Base-by-base conservation (phyloP, 257 asterid species). In the Gentiana straminea region DNA sequence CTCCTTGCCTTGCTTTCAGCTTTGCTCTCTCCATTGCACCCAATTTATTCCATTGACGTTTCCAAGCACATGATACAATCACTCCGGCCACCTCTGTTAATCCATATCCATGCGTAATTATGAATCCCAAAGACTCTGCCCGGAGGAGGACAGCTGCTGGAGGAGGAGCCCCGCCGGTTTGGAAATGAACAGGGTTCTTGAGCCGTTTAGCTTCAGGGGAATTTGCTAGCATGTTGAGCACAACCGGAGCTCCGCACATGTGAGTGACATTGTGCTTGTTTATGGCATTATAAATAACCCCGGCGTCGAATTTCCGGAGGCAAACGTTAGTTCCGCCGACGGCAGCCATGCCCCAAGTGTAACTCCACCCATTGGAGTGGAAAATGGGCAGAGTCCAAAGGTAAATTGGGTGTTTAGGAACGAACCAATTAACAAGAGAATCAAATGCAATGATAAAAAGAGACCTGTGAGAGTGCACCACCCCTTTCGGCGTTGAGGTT, bases 351-450 rank as follows among this genome's bases (percentile, higher is more conserved):
- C 93, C 93, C 96, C 96, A 88, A 2, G 94, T 74, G 81, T 75
- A 88, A 74, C 95, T 85, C 97, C 97, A 89, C 38, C 97, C 97
- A 49, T 89, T 89, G 7, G 97, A 70, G 60, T 89, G 97, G 63
- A 85, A 89, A 84, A 88, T 85, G 5, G 95, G 97, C 51, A 88
- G 64, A 6, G 97, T 84, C 96, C 96, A 88, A 8, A 88, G 68
- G 43, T 82, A 84, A 1, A 77, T 78, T 0, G 96, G 82, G 45
- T 77, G 75, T 2, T 73, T 76, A 0, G 95, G 90, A 1, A 88
- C 77, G 1, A 73, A 67, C 96, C 97, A 89, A 7, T 77, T 60
- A 2, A 74, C 13, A 33, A 89, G 41, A 0, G 95, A 86, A 71
- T 85, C 89, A 24, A 77, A 55, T 0, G 89, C 57, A n/a, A 83